These are phyloP conservation scores for Chalciporus sp. DNA, from an alignment of 1,284 basidiomycete genomes.

Conservation along the genomic window DNA sequence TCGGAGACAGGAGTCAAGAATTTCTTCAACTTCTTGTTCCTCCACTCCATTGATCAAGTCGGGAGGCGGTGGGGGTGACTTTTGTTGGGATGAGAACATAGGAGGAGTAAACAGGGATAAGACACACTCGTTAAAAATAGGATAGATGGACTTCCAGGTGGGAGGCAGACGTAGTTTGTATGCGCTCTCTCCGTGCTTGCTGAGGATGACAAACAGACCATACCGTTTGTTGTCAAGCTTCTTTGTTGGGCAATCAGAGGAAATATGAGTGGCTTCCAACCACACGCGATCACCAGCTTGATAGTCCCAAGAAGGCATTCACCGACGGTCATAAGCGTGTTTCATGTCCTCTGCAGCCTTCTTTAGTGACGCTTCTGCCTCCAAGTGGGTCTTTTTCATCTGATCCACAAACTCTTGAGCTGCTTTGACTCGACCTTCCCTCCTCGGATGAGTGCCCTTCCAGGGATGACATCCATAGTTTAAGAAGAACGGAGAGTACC, in stretches of 20 bases:
- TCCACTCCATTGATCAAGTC: background rate
- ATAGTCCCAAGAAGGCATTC: background rate
- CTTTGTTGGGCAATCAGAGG: slow-evolving; percentile 8
- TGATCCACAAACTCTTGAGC: too few species aligned
- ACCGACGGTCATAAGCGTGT: background rate
- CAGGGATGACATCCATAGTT: slow-evolving; percentile 25
- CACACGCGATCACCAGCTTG: slow-evolving; percentile 2
- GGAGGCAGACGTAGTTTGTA: slow-evolving; percentile 13
- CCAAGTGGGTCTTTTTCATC: slow-evolving; percentile 12
- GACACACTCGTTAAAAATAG: slow-evolving; percentile 15
- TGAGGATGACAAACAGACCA: slow-evolving; percentile 21
- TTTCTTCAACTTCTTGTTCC: slow-evolving; percentile 6
- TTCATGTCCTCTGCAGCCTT: slow-evolving; percentile 13
- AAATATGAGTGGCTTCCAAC: slow-evolving; percentile 10
- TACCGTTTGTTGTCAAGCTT: slow-evolving; percentile 14
- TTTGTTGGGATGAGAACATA: background rate
- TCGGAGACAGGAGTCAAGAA: background rate
- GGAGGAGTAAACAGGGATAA: slow-evolving; percentile 6
- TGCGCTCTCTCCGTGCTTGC: too few species aligned
- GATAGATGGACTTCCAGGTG: slow-evolving; percentile 16
- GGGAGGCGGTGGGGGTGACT: background rate
- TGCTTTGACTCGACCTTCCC: background rate
- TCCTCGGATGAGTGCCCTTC: slow-evolving; percentile 18
- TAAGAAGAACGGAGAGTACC: background rate
- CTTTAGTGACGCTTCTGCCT: slow-evolving; percentile 17